Evolutionary conservation across 441 rosid genomes (phyloP).

Genomic region (Gossypium gossypioides): DNA sequence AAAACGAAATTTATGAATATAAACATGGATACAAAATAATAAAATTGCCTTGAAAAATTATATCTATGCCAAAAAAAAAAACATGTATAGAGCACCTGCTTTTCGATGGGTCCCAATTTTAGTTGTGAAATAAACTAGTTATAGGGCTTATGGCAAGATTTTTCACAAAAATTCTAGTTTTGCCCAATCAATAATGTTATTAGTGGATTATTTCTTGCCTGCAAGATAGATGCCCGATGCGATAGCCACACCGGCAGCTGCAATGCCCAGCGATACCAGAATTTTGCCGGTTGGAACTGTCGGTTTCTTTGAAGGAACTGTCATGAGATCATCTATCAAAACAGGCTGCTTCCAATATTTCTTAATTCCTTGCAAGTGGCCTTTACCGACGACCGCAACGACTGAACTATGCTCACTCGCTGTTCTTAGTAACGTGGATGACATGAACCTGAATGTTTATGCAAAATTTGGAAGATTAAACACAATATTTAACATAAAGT

Average conservation of each 20-base stretch:
- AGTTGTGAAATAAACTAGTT: not conserved
- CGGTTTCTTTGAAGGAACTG: conserved; percentile 46
- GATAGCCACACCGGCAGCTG: conserved; percentile 65
- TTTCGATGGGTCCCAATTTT: not conserved
- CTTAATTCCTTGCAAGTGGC: conserved; percentile 80
- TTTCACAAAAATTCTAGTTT: not conserved
- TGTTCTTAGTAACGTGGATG: conserved; percentile 40
- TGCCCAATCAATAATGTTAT: not conserved
- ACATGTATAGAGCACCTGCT: not conserved
- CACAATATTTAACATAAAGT: not conserved
- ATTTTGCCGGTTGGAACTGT: conserved; percentile 37
- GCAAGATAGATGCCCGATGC: conserved; percentile 54
- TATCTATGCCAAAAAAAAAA: not conserved
- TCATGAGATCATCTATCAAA: conserved; percentile 52
- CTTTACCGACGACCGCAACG: conserved; percentile 88
- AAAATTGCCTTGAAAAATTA: not conserved
- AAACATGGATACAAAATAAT: not conserved
- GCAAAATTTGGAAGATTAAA: conserved; percentile 3
- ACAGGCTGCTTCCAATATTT: conserved; percentile 76
- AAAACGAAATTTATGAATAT: not conserved
- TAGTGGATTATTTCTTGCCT: conserved; percentile 28
- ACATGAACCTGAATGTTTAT: conserved; percentile 54
- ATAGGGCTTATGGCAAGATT: not conserved
- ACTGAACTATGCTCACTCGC: conserved; percentile 66
- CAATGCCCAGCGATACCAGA: conserved; percentile 55